A percentile compares a stretch with the other conserved stretches of the same genome.
These are phyloP conservation scores for Termitomyces sp. DNA, from an alignment of 768 basidiomycete genomes.

Conservation along the genomic window DNA sequence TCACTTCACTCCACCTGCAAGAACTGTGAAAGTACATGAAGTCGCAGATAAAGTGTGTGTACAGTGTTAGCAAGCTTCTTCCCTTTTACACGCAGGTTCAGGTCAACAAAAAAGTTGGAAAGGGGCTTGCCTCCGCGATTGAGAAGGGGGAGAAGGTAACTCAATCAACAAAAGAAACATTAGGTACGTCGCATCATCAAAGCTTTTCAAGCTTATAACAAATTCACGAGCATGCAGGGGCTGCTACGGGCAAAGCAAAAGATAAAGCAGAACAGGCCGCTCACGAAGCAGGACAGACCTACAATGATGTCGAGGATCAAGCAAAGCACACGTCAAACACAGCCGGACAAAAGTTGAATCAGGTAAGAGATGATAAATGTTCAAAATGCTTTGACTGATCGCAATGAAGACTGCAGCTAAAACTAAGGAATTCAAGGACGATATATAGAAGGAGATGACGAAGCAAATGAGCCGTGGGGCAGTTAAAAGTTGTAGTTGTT, in stretches of 20 bases:
- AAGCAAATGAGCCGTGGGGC: slow-evolving; percentile 9
- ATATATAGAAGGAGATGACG: slow-evolving; percentile 27
- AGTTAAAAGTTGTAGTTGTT: too few relatives aligned
- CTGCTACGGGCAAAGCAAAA: slow-evolving; percentile 26
- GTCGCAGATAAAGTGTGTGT: slow-evolving; percentile 35
- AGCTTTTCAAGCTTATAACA: not conserved
- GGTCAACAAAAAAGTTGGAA: slow-evolving; percentile 41
- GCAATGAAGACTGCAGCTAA: slow-evolving; percentile 24
- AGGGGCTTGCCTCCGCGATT: slow-evolving; percentile 40
- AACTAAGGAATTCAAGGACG: slow-evolving; percentile 30
- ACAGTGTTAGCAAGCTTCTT: not conserved
- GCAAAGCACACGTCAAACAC: slow-evolving; percentile 27
- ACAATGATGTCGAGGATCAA: slow-evolving; percentile 27
- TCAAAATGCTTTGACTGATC: not conserved
- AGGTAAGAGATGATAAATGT: slow-evolving; percentile 20
- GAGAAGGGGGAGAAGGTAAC: slow-evolving; percentile 41
- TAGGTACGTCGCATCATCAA: slow-evolving; percentile 26
- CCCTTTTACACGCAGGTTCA: slow-evolving; percentile 9
- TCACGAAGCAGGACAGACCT: slow-evolving; percentile 29
- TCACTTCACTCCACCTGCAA: slow-evolving; percentile 29
- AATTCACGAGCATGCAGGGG: slow-evolving; percentile 20
- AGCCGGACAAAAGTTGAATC: slow-evolving; percentile 31
- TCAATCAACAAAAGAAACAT: slow-evolving; percentile 32
- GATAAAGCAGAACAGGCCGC: slow-evolving; percentile 27
- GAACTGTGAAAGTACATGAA: slow-evolving; percentile 39